Conservation (phyloP, 192 early-diverging fungal genomes). For the Tieghemiomyces parasiticus region DNA sequence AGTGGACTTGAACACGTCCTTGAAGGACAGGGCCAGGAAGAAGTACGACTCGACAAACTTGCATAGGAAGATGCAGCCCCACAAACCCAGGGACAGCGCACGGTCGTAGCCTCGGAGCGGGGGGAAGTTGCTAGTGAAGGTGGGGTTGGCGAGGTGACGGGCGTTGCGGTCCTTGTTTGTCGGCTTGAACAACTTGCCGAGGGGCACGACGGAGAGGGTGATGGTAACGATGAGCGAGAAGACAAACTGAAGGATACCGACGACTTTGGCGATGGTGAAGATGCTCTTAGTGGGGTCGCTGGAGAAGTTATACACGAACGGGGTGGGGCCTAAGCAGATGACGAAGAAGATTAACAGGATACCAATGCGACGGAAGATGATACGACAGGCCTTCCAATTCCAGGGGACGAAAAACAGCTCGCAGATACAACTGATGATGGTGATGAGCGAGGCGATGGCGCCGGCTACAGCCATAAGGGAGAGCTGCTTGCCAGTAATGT, state of each 20-base stretch:
- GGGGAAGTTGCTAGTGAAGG: conserved; percentile 62
- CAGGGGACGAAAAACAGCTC: conserved; percentile 57
- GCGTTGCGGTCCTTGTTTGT: conserved; percentile 35
- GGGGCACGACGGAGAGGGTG: conserved; percentile 49
- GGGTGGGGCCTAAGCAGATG: conserved; percentile 43
- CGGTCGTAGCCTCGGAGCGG: conserved; percentile 47
- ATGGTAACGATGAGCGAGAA: conserved; percentile 49
- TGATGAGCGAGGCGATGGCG: conserved; percentile 48
- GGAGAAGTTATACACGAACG: conserved; percentile 28
- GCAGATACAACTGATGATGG: conserved; percentile 43
- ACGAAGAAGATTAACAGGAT: conserved; percentile 43
- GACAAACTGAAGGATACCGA: conserved; percentile 51
- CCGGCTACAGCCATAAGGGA: conserved; percentile 57
- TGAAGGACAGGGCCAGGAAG: conserved; percentile 67
- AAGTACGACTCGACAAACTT: conserved; percentile 74
- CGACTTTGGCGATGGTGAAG: conserved; percentile 35
- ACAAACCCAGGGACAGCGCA: conserved; percentile 49
- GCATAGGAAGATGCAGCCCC: conserved; percentile 54
- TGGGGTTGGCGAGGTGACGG: conserved; percentile 35
- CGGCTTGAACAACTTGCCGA: conserved; percentile 40
- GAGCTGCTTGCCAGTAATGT: conserved; percentile 28
- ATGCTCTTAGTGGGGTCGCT: neutral
- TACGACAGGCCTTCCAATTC: conserved; percentile 21
- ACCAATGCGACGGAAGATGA: conserved; percentile 30
- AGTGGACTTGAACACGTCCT: conserved; percentile 44